Percentiles rank a stretch among this genome's conserved stretches.
Conservation (phyloP, 176 grass and related monocot species). For the Musa acuminata region DNA sequence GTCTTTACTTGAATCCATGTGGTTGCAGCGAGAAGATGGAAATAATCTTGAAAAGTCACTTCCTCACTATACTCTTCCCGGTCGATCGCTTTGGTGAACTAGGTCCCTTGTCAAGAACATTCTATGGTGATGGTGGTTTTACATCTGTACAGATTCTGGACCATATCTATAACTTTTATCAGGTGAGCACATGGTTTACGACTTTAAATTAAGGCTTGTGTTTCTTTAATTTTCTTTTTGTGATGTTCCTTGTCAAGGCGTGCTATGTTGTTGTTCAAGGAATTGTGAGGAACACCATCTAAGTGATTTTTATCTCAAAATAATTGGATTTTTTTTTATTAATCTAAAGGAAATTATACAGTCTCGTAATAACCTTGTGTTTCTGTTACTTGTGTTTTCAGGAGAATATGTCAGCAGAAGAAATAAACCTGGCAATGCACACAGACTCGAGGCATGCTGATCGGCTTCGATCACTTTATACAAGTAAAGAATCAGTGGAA, state of each 20-base stretch:
- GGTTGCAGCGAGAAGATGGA: conserved; percentile 69
- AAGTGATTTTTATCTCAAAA: neutral
- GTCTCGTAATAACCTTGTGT: neutral
- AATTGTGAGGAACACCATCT: too few species aligned
- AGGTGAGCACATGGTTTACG: conserved; percentile 29
- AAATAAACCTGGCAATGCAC: conserved; percentile 66
- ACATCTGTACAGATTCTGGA: conserved; percentile 57
- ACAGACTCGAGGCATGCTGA: conserved; percentile 93
- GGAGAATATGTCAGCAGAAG: conserved; percentile 73
- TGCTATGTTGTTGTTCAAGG: too few species aligned
- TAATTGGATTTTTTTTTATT: neutral
- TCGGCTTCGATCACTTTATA: conserved; percentile 60
- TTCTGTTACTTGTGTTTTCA: conserved; percentile 11
- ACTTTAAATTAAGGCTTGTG: neutral
- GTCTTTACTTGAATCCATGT: neutral
- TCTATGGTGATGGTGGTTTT: conserved; percentile 74
- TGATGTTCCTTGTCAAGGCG: too few species aligned
- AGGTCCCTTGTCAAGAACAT: conserved; percentile 78
- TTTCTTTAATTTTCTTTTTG: neutral
- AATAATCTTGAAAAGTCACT: conserved; percentile 76
- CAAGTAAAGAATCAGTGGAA: conserved; percentile 49
- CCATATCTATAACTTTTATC: conserved; percentile 88
- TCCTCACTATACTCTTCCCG: conserved; percentile 97
- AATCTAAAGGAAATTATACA: neutral
- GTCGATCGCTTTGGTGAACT: conserved; percentile 81